phyloP scores from a whole-genome alignment of 306 rosid species.

The Begonia peltatifolia region DNA sequence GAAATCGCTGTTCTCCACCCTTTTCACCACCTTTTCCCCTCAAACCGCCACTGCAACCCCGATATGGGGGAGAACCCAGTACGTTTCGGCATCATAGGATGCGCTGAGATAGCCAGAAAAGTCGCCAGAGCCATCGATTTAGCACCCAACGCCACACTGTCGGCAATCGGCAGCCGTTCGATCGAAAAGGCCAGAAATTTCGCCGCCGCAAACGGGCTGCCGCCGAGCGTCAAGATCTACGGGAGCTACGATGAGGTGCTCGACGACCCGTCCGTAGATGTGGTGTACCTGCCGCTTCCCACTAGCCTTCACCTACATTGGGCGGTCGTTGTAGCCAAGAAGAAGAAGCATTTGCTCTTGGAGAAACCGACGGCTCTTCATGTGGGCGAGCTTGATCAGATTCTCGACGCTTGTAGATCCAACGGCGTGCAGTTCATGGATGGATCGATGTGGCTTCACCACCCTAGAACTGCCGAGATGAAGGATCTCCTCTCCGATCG shows the following conservation, averaged over 20 bases:
- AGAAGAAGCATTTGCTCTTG: slow-evolving; percentile 62
- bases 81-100: slow-evolving; percentile 56
- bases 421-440: slow-evolving; percentile 82
- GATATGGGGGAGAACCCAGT: slow-evolving; percentile 12
- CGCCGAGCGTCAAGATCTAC: slow-evolving; percentile 23
- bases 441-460: slow-evolving; percentile 78
- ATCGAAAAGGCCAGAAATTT: slow-evolving; percentile 39
- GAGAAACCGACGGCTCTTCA: slow-evolving; percentile 66
- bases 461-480: slow-evolving; percentile 57
- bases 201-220: slow-evolving; percentile 24
- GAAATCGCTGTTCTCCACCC: no score
- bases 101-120: slow-evolving; percentile 59
- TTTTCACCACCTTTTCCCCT: no score
- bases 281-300: slow-evolving; percentile 63
- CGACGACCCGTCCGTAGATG: slow-evolving; percentile 58
- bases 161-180: slow-evolving; percentile 65
- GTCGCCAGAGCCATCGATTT: slow-evolving; percentile 55
- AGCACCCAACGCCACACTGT: slow-evolving; percentile 43
- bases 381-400: slow-evolving; percentile 42
- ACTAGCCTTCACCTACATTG: slow-evolving; percentile 52
- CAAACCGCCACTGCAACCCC: not conserved
- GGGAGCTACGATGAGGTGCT: slow-evolving; percentile 52
- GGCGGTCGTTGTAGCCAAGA: slow-evolving; percentile 52
- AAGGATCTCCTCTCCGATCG: slow-evolving; percentile 30
- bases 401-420: slow-evolving; percentile 44